Evolutionary conservation across 202 grass and related monocot genomes (phyloP), one percentile per base, ranked within the genome.

Genomic region (Setaria italica): DNA sequence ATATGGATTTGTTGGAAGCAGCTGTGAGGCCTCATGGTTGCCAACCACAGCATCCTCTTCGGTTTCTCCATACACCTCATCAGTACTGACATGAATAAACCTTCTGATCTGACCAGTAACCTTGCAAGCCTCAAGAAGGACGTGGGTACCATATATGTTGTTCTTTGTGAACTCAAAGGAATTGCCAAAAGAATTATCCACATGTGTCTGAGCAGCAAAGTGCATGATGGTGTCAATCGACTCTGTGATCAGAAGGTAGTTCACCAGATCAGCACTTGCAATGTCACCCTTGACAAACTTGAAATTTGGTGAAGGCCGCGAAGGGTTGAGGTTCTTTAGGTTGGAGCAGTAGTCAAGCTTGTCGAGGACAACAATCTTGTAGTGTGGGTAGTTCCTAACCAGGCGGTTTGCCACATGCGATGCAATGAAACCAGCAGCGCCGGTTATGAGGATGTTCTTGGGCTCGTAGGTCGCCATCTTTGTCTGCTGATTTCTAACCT

Each of bases 231-330:
- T 97, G 68, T 97, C 94, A 69, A 97, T 97, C 0, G 90, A 92
- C 82, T 97, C 91, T 1, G 94, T 97, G 72, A 92, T 87, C 37
- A 97, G 87, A 66, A 97, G 91, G 77, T 92, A 94, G 72, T 97
- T 97, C 76, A 97, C 94, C 46, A 97, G 91, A 77, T 97, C 94
- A 74, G 92, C 94, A 72, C 94, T 97, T 50, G 91, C 94, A 83
- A 97, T 97, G 80, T 97, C 92, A 58, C 94, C 94, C 76, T 97
- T 97, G 58, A 97, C 94, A 88, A 97, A 97, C 70, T 97, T 97
- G 67, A 97, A 97, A 74, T 97, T 97, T 79, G 82, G 73, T 0
- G 88, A 92, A 3, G 88, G 77, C 25, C 88, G 77, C 2, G 85
- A 92, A 76, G 94, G 94, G 33, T 84, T 74, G 77, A 94, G 92